Evolutionary conservation across 2,329 filamentous ascomycete genomes (phyloP), one percentile per base, ranked within the genome.

Genomic region (Hymenoscyphus fructigenus): DNA sequence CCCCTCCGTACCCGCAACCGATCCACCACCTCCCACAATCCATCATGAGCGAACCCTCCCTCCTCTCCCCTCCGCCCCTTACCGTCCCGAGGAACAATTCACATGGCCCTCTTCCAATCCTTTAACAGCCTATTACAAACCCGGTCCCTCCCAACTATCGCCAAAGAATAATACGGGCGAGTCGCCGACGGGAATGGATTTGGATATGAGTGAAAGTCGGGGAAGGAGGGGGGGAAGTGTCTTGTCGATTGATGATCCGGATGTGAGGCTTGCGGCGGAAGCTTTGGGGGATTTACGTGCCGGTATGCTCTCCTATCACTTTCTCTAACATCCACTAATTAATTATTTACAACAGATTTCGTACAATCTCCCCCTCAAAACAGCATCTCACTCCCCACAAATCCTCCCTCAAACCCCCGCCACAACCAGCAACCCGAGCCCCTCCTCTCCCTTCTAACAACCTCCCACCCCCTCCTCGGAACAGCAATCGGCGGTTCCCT

Each of bases 401-500:
- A 75, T 6, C 76, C 80, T 62, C 78, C 78, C 66, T 15, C 38
- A 17, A 74, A 73, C 69, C 75, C 77, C 61, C 72, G 76, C 68
- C 57, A 59, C 59, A 62, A 64, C 44, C 66, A 67, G 44, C 70
- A 89, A 50, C 83, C 87, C 5, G 93, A 97, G 76, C 95, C 93
- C 0, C 83, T 97, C 5, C 82, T 98, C 3, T 91, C 92, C 5
- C 86, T 98, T 1, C 85, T 98, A 26, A 96, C 93, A 0, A 93
- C 92, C 2, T 91, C 91, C 0, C 93, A 97, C 74, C 94, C 94
- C 0, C 82, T 96, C 67, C 85, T 97, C 17, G 92, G 91, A 10
- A 92, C 88, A 32, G 92, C 93, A 0, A 93, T 96, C 71, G 92
- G 91, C 70, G 88, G 89, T 61, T 94, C 93, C 0, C 85, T 94